Evolutionary conservation across 805 yeast genomes (phyloP).

Genomic region (Jamesozyma rosinii): DNA sequence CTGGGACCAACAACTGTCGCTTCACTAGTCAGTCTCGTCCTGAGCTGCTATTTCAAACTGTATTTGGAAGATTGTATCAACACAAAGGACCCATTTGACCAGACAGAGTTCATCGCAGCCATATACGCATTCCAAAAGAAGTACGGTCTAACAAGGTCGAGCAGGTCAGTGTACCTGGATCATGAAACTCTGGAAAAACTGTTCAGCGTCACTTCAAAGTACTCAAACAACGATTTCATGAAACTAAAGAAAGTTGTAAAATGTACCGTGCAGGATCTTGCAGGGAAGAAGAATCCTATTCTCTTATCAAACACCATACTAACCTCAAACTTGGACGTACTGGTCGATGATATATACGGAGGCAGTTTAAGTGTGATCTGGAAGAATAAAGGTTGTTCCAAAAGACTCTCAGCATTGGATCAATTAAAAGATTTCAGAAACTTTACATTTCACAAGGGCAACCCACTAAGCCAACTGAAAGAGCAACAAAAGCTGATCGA

Average conservation of each 20-base stretch:
- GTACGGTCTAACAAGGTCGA: slow-evolving; percentile 34
- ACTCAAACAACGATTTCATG: slow-evolving; percentile 34
- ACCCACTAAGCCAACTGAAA: slow-evolving; percentile 15
- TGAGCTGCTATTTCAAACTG: slow-evolving; percentile 56
- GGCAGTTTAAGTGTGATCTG: slow-evolving; percentile 36
- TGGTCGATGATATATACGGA: slow-evolving; percentile 25
- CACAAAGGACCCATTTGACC: slow-evolving; percentile 77
- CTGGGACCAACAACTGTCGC: slow-evolving; percentile 63
- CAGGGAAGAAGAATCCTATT: slow-evolving; percentile 32
- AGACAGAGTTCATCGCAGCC: slow-evolving; percentile 53
- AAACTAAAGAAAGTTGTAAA: slow-evolving; percentile 61
- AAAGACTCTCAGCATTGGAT: slow-evolving; percentile 17
- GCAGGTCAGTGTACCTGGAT: slow-evolving; percentile 47
- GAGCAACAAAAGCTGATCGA: slow-evolving; percentile 6
- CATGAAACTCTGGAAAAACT: slow-evolving; percentile 44
- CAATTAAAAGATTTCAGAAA: slow-evolving; percentile 14
- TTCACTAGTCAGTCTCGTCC: slow-evolving; percentile 67
- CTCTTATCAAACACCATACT: slow-evolving; percentile 32
- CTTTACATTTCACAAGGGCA: slow-evolving; percentile 17
- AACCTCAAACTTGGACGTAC: slow-evolving; percentile 32
- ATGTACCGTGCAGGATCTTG: slow-evolving; percentile 60
- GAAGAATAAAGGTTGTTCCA: slow-evolving; percentile 41
- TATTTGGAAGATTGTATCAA: slow-evolving; percentile 51
- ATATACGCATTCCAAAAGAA: slow-evolving; percentile 74
- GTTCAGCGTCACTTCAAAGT: slow-evolving; percentile 39